These are phyloP conservation scores for Venturiaceae sp. DNA, from an alignment of 2,329 filamentous ascomycete species.

Conservation along the genomic window DNA sequence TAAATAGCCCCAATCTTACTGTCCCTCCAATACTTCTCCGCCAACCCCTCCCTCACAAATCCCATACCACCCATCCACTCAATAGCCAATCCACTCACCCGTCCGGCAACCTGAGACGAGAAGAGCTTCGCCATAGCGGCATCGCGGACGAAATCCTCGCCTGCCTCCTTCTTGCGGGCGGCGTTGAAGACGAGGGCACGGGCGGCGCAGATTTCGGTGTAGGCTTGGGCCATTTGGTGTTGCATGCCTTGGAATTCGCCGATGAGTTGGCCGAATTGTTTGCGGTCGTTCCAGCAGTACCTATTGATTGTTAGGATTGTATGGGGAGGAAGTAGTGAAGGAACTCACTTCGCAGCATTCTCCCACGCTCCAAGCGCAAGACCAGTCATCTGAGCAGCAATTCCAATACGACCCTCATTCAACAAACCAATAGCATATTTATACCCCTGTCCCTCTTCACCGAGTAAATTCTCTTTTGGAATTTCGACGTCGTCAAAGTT, in stretches of 20 bases:
- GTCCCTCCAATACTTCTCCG: conserved; percentile 96
- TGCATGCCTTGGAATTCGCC: conserved; percentile 99
- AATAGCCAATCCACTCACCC: conserved; percentile 74
- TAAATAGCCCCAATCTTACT: conserved; percentile 99
- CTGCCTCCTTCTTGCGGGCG: conserved; percentile 94
- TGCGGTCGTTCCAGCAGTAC: conserved; percentile 97
- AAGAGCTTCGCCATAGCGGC: conserved; percentile 98
- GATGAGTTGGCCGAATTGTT: conserved; percentile 88
- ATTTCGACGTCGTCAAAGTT: conserved; percentile 96
- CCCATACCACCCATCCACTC: conserved; percentile 99
- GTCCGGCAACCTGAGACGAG: conserved; percentile 83
- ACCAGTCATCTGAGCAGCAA: conserved; percentile 97
- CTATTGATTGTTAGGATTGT: conserved; percentile 24
- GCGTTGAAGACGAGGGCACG: conserved; percentile 93
- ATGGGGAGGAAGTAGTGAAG: background rate
- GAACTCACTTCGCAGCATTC: conserved; percentile 69
- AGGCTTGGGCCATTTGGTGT: conserved; percentile 94
- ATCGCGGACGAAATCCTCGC: conserved; percentile 88
- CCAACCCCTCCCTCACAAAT: conserved; percentile 89
- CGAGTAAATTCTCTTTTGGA: conserved; percentile 78
- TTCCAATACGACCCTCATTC: conserved; percentile 96
- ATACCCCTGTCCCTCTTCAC: conserved; percentile 85
- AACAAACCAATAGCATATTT: conserved; percentile 92
- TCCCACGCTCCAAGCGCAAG: conserved; percentile 90
- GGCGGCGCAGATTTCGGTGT: conserved; percentile 85